These are phyloP conservation scores for Coix lacrymajobi DNA, from an alignment of 176 grass and related monocot species.

Conservation along the genomic window DNA sequence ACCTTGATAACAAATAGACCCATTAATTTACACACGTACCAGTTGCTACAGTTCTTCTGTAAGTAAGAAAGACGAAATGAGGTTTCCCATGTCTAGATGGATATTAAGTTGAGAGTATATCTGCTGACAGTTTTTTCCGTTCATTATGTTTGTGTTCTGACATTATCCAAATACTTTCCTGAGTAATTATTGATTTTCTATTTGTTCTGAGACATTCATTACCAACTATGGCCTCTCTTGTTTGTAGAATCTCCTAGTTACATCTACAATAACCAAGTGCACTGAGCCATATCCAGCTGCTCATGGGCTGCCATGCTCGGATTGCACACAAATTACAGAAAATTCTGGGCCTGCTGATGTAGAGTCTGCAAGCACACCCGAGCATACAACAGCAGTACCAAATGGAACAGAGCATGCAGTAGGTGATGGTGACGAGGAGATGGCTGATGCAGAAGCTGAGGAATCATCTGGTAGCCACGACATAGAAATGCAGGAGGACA, in stretches of 20 bases:
- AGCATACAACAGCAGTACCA: conserved; percentile 27
- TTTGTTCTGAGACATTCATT: background rate
- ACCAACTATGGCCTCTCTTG: conserved; percentile 13
- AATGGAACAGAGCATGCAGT: conserved; percentile 52
- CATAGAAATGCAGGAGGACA: conserved; percentile 66
- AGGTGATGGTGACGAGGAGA: conserved; percentile 75
- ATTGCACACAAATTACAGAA: conserved; percentile 27
- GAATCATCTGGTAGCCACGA: conserved; percentile 22
- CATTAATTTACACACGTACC: background rate
- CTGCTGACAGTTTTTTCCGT: background rate
- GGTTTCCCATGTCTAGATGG: background rate
- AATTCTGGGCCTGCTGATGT: conserved; percentile 20
- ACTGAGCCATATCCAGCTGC: conserved; percentile 61
- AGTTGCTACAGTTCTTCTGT: background rate
- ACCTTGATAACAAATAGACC: background rate
- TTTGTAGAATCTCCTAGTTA: conserved; percentile 82
- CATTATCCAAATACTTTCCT: background rate
- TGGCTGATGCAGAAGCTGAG: conserved; percentile 66
- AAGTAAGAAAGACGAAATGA: background rate
- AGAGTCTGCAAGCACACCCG: conserved; percentile 19
- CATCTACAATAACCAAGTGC: conserved; percentile 67
- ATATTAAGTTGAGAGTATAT: background rate
- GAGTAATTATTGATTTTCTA: conserved; percentile 17
- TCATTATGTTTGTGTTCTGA: background rate
- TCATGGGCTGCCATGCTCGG: conserved; percentile 27